Conservation (phyloP, 371 early-diverging fungal species). For the Mucor indicus region DNA sequence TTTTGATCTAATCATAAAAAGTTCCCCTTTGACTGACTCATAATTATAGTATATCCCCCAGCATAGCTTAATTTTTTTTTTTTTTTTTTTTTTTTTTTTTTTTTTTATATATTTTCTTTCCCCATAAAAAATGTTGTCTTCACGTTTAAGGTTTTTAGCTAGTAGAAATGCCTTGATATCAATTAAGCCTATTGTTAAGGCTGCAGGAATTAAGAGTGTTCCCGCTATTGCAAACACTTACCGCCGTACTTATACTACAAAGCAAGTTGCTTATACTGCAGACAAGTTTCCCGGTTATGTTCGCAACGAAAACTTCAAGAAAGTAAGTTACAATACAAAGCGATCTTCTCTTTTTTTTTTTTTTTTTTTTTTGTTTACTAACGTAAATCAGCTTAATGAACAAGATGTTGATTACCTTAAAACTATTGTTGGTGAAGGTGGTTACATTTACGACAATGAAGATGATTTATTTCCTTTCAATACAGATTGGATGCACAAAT, state of each 20-base stretch:
- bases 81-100: not conserved
- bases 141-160: not conserved
- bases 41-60: no score
- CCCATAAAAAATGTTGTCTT: not conserved
- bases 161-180: no score
- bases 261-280: conserved; percentile 41
- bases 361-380: not conserved
- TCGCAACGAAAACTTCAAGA: conserved; percentile 55
- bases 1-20: not conserved
- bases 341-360: no score
- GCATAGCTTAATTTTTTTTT: not conserved
- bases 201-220: no score
- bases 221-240: no score
- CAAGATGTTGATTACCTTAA: conserved; percentile 63
- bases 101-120: not conserved
- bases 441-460: conserved; percentile 42
- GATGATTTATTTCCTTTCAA: conserved; percentile 69
- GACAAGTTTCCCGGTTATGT: conserved; percentile 51
- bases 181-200: no score
- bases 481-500: conserved; percentile 93
- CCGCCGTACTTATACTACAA: conserved; percentile 18
- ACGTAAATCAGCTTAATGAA: conserved; percentile 33
- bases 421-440: conserved; percentile 52
- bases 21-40: not conserved
- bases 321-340: conserved; percentile 39